phyloP scores from a whole-genome alignment of 306 rosid species.

The Vachellia collinsii region DNA sequence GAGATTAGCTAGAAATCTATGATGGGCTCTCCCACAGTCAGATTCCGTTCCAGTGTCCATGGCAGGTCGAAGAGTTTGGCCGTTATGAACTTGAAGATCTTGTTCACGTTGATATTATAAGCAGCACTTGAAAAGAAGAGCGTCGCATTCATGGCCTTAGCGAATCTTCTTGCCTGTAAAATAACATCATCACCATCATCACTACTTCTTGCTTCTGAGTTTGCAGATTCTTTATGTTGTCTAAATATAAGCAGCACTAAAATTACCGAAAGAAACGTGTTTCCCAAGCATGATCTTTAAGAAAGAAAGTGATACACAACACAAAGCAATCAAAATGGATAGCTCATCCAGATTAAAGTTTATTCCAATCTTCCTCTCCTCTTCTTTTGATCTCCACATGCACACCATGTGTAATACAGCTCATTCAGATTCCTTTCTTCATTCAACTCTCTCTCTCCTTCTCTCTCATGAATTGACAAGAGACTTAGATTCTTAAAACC shows the following conservation, averaged over 20 bases:
- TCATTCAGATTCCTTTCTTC: conserved; percentile 4
- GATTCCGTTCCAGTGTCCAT: conserved; percentile 91
- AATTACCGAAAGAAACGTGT: background rate
- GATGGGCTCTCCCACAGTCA: conserved; percentile 89
- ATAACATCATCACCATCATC: background rate
- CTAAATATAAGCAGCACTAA: background rate
- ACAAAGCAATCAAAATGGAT: background rate
- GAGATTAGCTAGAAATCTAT: conserved; percentile 66
- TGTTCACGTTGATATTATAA: conserved; percentile 93
- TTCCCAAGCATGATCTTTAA: background rate
- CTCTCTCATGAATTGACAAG: background rate
- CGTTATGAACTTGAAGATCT: conserved; percentile 95
- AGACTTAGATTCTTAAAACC: background rate
- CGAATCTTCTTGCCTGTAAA: conserved; percentile 84
- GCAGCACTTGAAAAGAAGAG: conserved; percentile 92
- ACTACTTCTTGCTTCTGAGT: background rate
- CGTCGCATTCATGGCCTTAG: conserved; percentile 86
- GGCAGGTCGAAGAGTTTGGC: conserved; percentile 94
- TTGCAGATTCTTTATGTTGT: background rate
- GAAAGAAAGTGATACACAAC: background rate
- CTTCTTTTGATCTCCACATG: background rate
- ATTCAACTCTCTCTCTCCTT: background rate
- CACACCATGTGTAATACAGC: background rate
- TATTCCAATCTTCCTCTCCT: background rate
- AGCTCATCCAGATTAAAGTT: background rate